phyloP scores from a whole-genome alignment of 2,329 filamentous ascomycete genomes.

The Stromatinia cepivora region DNA sequence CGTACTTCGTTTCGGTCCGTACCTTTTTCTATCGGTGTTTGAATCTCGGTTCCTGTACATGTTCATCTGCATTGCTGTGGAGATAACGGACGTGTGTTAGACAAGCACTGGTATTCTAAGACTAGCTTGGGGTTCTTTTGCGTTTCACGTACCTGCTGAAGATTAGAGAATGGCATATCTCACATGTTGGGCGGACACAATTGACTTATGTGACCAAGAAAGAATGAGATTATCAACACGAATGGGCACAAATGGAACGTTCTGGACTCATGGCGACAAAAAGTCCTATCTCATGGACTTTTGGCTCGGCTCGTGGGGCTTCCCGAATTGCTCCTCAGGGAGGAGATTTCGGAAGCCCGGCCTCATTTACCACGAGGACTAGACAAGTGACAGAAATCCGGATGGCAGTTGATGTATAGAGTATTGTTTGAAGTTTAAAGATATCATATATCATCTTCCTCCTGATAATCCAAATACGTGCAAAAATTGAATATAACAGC shows the following conservation, averaged over 20 bases:
- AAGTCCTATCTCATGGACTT: not conserved
- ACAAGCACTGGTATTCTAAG: not conserved
- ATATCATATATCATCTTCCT: not conserved
- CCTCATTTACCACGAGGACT: conserved; percentile 5
- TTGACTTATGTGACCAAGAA: conserved; percentile 1
- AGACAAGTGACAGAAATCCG: conserved; percentile 2
- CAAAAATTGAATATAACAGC: not conserved
- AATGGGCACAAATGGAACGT: conserved; percentile 12
- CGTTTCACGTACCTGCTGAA: conserved; percentile 2
- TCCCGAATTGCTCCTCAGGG: not conserved
- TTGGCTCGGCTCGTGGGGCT: conserved; percentile 3
- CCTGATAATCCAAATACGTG: not conserved
- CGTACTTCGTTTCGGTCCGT: conserved; percentile 15
- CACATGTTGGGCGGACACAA: conserved; percentile 8
- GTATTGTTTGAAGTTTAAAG: not conserved
- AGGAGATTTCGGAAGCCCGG: not conserved
- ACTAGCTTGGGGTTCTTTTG: conserved; percentile 2
- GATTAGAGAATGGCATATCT: conserved; percentile 2
- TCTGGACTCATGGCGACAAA: conserved; percentile 11
- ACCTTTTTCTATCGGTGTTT: conserved; percentile 8
- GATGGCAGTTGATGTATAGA: not conserved
- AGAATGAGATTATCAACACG: not conserved
- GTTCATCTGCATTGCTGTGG: conserved; percentile 16
- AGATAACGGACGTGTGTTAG: conserved; percentile 13
- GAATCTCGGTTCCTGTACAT: conserved; percentile 11